Conservation (phyloP, 2,329 filamentous ascomycete species). For the Fragosphaeria purpurea region DNA sequence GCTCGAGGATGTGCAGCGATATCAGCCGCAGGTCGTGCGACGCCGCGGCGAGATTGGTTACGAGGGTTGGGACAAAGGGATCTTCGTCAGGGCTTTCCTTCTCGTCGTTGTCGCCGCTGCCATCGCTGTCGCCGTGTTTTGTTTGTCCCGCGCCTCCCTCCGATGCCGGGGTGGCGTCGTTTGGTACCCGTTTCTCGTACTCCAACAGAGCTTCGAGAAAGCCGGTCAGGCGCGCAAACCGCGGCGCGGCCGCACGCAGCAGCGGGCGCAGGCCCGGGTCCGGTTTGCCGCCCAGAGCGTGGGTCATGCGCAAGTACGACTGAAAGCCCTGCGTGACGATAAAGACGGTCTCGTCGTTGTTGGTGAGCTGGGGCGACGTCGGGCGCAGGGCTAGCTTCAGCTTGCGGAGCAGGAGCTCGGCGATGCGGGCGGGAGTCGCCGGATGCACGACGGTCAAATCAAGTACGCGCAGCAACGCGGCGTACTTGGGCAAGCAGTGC, state of each 20-base stretch:
- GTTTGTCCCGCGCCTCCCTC: no score
- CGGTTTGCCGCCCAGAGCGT: conserved; percentile 40
- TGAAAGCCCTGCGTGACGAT: conserved; percentile 67
- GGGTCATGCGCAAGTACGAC: conserved; percentile 58
- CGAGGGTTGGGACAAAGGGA: conserved; percentile 52
- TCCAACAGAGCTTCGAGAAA: conserved; percentile 54
- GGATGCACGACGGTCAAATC: conserved; percentile 53
- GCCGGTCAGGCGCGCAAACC: conserved; percentile 54
- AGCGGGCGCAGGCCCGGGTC: conserved; percentile 54
- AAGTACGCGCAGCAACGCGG: conserved; percentile 54
- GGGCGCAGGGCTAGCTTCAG: conserved; percentile 55
- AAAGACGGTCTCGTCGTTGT: conserved; percentile 58
- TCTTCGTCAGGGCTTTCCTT: conserved; percentile 29
- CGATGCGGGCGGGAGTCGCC: conserved; percentile 55
- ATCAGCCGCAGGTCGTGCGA: conserved; percentile 65
- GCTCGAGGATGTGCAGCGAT: conserved; percentile 59
- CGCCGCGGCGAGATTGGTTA: conserved; percentile 63
- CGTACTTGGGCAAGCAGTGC: conserved; percentile 56
- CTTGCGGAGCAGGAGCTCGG: conserved; percentile 55
- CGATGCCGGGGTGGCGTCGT: neutral
- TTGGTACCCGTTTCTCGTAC: conserved; percentile 35
- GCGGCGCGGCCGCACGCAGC: conserved; percentile 54
- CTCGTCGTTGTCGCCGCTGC: neutral
- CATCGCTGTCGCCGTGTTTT: neutral
- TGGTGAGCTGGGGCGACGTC: conserved; percentile 38